Evolutionary conservation across 768 basidiomycete species (phyloP), one percentile per base, ranked within the genome.

Genomic region (Asterophora lycoperdoides): DNA sequence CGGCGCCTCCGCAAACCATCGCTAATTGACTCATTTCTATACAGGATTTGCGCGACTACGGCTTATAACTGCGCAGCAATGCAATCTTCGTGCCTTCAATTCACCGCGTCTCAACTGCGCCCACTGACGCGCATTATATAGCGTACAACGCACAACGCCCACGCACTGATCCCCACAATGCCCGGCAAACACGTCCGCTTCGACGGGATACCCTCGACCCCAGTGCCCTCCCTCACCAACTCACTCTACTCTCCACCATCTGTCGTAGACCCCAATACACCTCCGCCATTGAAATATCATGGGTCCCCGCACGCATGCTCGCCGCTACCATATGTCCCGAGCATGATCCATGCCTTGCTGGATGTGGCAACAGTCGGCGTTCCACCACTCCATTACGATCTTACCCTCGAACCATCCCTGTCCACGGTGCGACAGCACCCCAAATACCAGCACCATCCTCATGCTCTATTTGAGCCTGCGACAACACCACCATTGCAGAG

Each of bases 401-500:
- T 61, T 14, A 45, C 56, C 2, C 49, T 50, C 9, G 53, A 54
- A 13, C 32, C 44, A 34, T 18, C 38, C 30, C 32, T 41, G 30
- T 18, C 38, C 30, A 44, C 56, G 41, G 41, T 51, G 14, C 10
- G 32, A 18, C 39, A 55, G 15, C 39, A 35, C 34, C 49, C 57
- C 5, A 23, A 23, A 23, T 23, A 23, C 23, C 30, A n/a, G 39
- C 51, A 20, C 55, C 73, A 23, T 71, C 18, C 41, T 29, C 30
- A 56, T 7, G 46, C 58, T 8, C 56, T 65, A 33, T 54, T 60
- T 11, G 63, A 69, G 33, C 64, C 67, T 2, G 73, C 69, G 7
- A 69, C 69, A 8, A 39, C 60, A 8, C 73, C 73, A 18, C 64
- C 66, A 4, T 47, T 64, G 4, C 50, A 63, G 17, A 53, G 33